Percentiles rank a stretch among this genome's conserved stretches.
Evolutionary conservation across 306 rosid genomes (phyloP).

Genomic region (Cyamopsis tetragonoloba): DNA sequence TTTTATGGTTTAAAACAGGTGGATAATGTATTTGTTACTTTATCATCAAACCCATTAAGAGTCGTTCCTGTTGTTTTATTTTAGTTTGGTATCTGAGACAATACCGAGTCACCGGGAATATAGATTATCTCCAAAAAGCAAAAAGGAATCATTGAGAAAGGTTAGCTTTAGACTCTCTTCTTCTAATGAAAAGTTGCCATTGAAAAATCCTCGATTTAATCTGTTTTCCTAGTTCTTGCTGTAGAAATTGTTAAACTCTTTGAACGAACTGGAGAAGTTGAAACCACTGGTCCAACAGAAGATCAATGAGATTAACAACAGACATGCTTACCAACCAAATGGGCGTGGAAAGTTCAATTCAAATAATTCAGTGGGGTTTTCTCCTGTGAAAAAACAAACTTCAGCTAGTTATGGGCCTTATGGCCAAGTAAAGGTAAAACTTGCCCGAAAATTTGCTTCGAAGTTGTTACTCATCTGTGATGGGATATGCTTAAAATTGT

Average conservation of each 20-base stretch:
- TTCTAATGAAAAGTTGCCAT: neutral
- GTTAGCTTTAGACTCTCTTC: conserved; percentile 33
- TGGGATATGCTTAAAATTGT: conserved; percentile 6
- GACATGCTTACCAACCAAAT: conserved; percentile 37
- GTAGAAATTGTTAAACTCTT: conserved; percentile 60
- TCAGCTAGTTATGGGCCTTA: conserved; percentile 29
- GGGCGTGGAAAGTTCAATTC: conserved; percentile 44
- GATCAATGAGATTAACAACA: conserved; percentile 59
- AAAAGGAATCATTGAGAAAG: conserved; percentile 61
- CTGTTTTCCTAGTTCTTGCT: conserved; percentile 28
- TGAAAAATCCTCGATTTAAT: neutral
- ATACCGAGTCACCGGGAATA: conserved; percentile 80
- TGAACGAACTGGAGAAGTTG: conserved; percentile 79
- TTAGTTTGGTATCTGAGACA: conserved; percentile 83
- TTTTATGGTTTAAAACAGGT: neutral
- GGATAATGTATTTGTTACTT: conserved; percentile 7
- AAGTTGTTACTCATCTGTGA: neutral
- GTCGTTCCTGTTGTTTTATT: conserved; percentile 26
- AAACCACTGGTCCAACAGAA: conserved; percentile 80
- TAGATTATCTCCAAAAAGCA: conserved; percentile 48
- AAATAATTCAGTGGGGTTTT: conserved; percentile 40
- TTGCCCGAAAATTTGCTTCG: neutral
- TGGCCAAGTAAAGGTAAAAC: conserved; percentile 53
- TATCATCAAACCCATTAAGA: conserved; percentile 13
- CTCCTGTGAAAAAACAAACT: conserved; percentile 45